phyloP scores from a whole-genome alignment of 164 flowering plant genomes.

The Vitis rupestris region DNA sequence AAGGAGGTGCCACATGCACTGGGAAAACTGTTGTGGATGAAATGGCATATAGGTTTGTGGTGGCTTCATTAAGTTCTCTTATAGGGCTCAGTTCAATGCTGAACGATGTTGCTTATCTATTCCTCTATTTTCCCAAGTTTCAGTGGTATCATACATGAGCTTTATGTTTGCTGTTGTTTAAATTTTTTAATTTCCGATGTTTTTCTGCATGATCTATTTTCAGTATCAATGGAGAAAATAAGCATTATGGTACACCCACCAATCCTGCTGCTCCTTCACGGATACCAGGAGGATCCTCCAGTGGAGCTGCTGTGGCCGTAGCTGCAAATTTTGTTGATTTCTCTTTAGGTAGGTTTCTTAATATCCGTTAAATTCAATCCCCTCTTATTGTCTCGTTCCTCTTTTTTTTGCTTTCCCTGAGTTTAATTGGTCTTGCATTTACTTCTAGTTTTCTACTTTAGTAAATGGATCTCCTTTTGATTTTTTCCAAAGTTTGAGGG shows the following conservation, averaged over 20 bases:
- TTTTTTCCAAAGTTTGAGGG: too few relatives aligned
- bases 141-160: neutral
- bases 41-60: slow-evolving; percentile 68
- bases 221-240: slow-evolving; percentile 88
- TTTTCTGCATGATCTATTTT: slow-evolving; percentile 13
- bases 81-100: neutral
- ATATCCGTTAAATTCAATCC: neutral
- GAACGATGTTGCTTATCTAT: neutral
- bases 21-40: slow-evolving; percentile 92
- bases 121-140: neutral
- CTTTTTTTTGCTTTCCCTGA: neutral
- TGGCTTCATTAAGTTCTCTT: neutral
- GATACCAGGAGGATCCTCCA: slow-evolving; percentile 83
- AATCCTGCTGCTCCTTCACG: slow-evolving; percentile 70
- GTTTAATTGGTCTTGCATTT: neutral
- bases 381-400: neutral
- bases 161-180: neutral
- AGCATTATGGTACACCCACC: slow-evolving; percentile 78
- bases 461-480: too few relatives aligned
- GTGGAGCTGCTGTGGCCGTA: slow-evolving; percentile 96
- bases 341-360: slow-evolving; percentile 63
- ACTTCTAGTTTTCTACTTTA: too few relatives aligned
- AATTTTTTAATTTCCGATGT: neutral
- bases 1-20: slow-evolving; percentile 87
- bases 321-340: slow-evolving; percentile 83